These are phyloP conservation scores for Gynandropsis gynandra DNA, from an alignment of 345 rosid genomes.

Conservation along the genomic window DNA sequence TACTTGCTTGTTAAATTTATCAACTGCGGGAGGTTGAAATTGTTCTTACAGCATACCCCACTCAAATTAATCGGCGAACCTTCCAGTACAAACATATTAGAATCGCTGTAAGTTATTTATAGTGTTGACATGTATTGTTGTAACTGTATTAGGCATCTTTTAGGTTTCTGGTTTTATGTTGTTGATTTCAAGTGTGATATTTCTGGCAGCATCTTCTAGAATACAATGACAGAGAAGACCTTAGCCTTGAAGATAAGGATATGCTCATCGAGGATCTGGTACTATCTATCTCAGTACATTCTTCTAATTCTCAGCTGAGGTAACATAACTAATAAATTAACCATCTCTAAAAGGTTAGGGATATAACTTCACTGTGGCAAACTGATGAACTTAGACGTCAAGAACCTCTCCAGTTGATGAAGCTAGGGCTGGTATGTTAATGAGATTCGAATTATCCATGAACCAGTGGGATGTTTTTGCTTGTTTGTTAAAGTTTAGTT, in stretches of 20 bases:
- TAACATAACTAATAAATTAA: not conserved
- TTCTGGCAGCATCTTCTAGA: constrained; percentile 78
- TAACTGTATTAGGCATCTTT: not conserved
- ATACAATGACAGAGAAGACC: constrained; percentile 80
- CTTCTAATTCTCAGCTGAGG: not conserved
- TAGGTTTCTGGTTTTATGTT: not conserved
- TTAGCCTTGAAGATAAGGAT: constrained; percentile 86
- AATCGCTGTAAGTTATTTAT: constrained; percentile 61
- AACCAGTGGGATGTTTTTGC: too few relatives aligned
- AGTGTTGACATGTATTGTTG: constrained; percentile 10
- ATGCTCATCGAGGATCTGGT: constrained; percentile 94
- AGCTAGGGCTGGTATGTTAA: constrained; percentile 71
- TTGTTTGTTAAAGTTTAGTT: too few relatives aligned
- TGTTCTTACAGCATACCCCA: constrained; percentile 98
- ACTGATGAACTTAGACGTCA: constrained; percentile 97
- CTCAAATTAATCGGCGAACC: constrained; percentile 93
- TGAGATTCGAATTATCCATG: constrained; percentile 89
- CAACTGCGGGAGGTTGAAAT: constrained; percentile 77
- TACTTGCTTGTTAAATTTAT: not conserved
- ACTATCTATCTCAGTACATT: constrained; percentile 15
- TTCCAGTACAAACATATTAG: constrained; percentile 92
- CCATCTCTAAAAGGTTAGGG: constrained; percentile 52
- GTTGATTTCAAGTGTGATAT: constrained; percentile 15
- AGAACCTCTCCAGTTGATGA: constrained; percentile 93
- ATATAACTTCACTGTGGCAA: constrained; percentile 89